Conservation (phyloP, 225 moss, liverwort and hornwort species). For the Physcomitrium patens region DNA sequence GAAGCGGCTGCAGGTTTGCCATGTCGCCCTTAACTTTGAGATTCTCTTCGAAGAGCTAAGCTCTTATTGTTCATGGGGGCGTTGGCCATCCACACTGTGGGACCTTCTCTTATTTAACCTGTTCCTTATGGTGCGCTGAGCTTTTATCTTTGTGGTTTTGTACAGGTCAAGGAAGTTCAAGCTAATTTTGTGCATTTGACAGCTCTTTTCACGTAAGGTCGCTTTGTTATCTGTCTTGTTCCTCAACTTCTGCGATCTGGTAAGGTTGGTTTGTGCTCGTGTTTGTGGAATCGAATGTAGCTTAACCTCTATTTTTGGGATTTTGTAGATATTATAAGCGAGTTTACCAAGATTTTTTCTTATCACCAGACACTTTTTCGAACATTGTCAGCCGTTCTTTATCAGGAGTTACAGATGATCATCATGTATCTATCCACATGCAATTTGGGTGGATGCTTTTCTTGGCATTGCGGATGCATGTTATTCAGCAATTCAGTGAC, state of each 20-base stretch:
- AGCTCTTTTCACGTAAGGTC: conserved; percentile 83
- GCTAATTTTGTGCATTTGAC: conserved; percentile 90
- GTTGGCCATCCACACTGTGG: not conserved
- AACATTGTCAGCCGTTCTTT: conserved; percentile 58
- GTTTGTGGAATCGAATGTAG: not conserved
- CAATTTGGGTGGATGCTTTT: conserved; percentile 99
- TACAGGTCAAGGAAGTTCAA: conserved; percentile 90
- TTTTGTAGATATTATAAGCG: conserved; percentile 89
- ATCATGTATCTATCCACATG: conserved; percentile 76
- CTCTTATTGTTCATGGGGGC: conserved; percentile 3
- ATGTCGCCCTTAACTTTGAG: not conserved
- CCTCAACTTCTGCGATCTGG: not conserved
- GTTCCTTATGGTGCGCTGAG: conserved; percentile 25
- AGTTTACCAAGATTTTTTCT: conserved; percentile 83
- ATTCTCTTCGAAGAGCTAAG: not conserved
- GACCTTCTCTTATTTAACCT: not conserved
- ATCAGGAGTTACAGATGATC: conserved; percentile 57
- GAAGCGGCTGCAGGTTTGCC: conserved; percentile 79
- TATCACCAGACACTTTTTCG: conserved; percentile 62
- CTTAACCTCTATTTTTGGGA: not conserved
- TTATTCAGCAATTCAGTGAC: conserved; percentile 80
- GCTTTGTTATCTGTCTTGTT: conserved; percentile 15
- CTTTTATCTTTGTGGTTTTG: conserved; percentile 12
- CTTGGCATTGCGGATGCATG: conserved; percentile 83
- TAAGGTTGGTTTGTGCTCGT: conserved; percentile 1